A percentile compares a stretch with the other conserved stretches of the same genome.
These are phyloP conservation scores for Cytospora paraplurivora DNA, from an alignment of 2,329 filamentous ascomycete species.

Conservation along the genomic window DNA sequence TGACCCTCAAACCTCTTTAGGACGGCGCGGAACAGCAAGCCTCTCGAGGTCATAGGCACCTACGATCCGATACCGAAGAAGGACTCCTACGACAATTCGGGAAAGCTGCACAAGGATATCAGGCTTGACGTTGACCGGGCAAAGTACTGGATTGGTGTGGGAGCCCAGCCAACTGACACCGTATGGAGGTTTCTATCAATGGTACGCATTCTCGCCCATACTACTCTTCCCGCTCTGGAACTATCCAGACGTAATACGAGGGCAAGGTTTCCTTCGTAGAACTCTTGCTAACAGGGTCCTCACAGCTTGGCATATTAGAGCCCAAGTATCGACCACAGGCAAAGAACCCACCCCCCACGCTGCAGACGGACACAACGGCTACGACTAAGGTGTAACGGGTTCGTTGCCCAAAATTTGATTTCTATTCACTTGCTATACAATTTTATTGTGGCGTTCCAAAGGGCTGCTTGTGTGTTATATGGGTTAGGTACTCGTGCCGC, in stretches of 20 bases:
- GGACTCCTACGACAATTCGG: slow-evolving; percentile 61
- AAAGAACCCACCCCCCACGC: slow-evolving; percentile 26
- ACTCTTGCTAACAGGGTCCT: slow-evolving; percentile 13
- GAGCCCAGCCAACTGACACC: slow-evolving; percentile 89
- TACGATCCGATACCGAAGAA: slow-evolving; percentile 69
- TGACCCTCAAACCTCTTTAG: slow-evolving; percentile 45
- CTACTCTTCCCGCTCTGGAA: not conserved
- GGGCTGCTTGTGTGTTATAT: slow-evolving; percentile 20
- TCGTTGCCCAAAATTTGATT: slow-evolving; percentile 4
- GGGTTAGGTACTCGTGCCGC: slow-evolving; percentile 5
- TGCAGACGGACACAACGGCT: slow-evolving; percentile 14
- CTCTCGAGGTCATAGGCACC: slow-evolving; percentile 88
- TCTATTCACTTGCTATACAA: slow-evolving; percentile 3
- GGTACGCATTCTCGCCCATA: slow-evolving; percentile 52
- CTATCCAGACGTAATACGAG: not conserved
- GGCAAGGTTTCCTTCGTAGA: not conserved
- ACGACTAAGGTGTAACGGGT: slow-evolving; percentile 23
- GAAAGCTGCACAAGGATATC: slow-evolving; percentile 85
- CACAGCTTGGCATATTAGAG: slow-evolving; percentile 42
- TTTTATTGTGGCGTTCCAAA: slow-evolving; percentile 12
- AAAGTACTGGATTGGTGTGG: slow-evolving; percentile 95
- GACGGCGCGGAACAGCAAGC: slow-evolving; percentile 82
- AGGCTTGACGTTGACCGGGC: slow-evolving; percentile 79
- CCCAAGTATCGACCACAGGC: slow-evolving; percentile 41
- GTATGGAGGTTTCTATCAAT: slow-evolving; percentile 84